Evolutionary conservation across 2,329 filamentous ascomycete species (phyloP).

Genomic region (Calonectria leucothoes): DNA sequence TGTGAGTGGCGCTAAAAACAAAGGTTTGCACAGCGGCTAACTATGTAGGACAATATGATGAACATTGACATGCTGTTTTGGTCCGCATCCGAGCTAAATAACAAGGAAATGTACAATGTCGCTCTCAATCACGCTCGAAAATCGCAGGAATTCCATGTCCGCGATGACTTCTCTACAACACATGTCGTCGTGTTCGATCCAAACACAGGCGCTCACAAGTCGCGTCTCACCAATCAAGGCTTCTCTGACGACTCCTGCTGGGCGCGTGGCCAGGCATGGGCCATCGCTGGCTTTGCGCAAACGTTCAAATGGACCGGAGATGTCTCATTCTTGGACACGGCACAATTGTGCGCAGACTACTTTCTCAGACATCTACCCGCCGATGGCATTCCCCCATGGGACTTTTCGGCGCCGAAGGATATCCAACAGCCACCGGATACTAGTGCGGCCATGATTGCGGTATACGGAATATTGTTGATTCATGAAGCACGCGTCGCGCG

Average conservation of each 20-base stretch:
- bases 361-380: conserved; percentile 50
- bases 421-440: conserved; percentile 47
- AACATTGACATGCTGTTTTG: conserved; percentile 58
- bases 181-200: conserved; percentile 62
- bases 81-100: conserved; percentile 47
- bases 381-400: conserved; percentile 55
- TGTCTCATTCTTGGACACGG: conserved; percentile 53
- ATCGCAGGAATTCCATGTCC: conserved; percentile 53
- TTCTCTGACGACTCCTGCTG: conserved; percentile 56
- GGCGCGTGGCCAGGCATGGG: conserved; percentile 62
- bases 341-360: conserved; percentile 56
- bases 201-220: conserved; percentile 50
- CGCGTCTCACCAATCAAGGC: conserved; percentile 60
- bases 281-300: conserved; percentile 59
- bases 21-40: neutral
- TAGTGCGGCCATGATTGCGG: conserved; percentile 52
- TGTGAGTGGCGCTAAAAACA: conserved; percentile 37
- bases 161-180: conserved; percentile 49
- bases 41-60: conserved; percentile 51
- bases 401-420: conserved; percentile 54
- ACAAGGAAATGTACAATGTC: conserved; percentile 45
- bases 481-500: conserved; percentile 40
- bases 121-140: conserved; percentile 54
- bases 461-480: conserved; percentile 52
- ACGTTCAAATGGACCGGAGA: conserved; percentile 59